Base-by-base conservation (phyloP, 192 early-diverging fungal genomes). In the Coemansia sp. region DNA sequence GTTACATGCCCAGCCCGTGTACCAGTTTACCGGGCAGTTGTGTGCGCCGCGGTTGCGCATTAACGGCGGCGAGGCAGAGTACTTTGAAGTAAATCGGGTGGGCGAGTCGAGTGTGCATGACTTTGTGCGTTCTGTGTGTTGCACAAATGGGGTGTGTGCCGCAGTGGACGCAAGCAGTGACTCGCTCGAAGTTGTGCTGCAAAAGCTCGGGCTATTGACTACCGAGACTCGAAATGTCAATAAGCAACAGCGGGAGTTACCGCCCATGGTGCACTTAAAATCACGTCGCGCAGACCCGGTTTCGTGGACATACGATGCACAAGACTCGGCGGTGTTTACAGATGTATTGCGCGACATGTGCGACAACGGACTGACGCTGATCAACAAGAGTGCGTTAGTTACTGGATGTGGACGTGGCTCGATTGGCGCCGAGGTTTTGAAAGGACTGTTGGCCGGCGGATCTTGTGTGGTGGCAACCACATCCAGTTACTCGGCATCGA, bases 401-500 rank as follows among this genome's bases (percentile, higher is more conserved):
- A 95, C 94, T 38, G 95, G 95, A 63, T 93, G 91, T 54, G 94
- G 94, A 57, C 85, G 84, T 53, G 93, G 86, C 59, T 95, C 94
- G 3, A 97, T 97, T 69, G 95, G 95, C 66, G 85, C 91, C n/a
- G 89, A 94, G 60, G 84, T 97, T 26, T 82, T 97, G 60, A 91
- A 93, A 78, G 92, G 89, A 19, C 76, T 95, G 37, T 74, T 97
- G 9, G 90, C 88, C 25, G 91, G 91, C 64, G 95, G 95, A 59
- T 92, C 91, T 49, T 81, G 87, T 65, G 93, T 95, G 22, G 79
- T 97, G 60, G 93, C 91, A 6, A 97, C 95, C 10, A 97, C 95
- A 34, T 95, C 94, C 4, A 87, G 91, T 57, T 95, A 92, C 84
- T 93, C 88, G 65, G 86, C 83, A 54, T 68, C 80, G 1, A 88